Evolutionary conservation across 23 red algal genomes (phyloP).

Genomic region (Pyropia yezoensis): DNA sequence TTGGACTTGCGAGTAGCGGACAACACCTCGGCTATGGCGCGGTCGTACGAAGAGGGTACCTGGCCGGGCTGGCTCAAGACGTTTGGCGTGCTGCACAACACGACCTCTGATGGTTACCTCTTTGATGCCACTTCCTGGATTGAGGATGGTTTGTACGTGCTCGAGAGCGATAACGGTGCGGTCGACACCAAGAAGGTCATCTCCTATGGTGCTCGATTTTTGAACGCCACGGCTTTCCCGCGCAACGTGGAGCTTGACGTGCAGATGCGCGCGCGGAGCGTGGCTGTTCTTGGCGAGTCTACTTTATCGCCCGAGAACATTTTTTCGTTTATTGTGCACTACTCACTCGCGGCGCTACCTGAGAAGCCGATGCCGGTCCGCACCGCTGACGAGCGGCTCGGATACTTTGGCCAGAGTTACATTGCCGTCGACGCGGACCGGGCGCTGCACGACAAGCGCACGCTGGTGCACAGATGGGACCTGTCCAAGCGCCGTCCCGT

Average conservation of each 20-base stretch:
- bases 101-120: neutral
- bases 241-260: conserved; percentile 1
- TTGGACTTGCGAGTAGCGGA: conserved; percentile 1
- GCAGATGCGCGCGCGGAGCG: neutral
- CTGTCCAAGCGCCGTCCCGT: conserved; percentile 6
- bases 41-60: conserved; percentile 7
- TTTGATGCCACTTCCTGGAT: conserved; percentile 10
- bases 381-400: conserved; percentile 18
- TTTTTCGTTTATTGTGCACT: neutral
- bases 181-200: no score
- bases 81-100: neutral
- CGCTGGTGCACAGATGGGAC: conserved; percentile 14
- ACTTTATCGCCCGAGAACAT: neutral
- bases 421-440: conserved; percentile 5
- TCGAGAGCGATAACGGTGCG: neutral
- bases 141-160: conserved; percentile 1
- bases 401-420: conserved; percentile 16
- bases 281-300: neutral
- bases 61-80: conserved; percentile 8
- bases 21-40: conserved; percentile 5
- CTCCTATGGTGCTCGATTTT: neutral
- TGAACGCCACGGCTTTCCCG: conserved; percentile 3
- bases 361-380: conserved; percentile 5
- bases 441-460: neutral
- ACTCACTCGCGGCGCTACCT: conserved; percentile 4